phyloP scores from a whole-genome alignment of 768 basidiomycete species.

The Panaeolus cyanescens region DNA sequence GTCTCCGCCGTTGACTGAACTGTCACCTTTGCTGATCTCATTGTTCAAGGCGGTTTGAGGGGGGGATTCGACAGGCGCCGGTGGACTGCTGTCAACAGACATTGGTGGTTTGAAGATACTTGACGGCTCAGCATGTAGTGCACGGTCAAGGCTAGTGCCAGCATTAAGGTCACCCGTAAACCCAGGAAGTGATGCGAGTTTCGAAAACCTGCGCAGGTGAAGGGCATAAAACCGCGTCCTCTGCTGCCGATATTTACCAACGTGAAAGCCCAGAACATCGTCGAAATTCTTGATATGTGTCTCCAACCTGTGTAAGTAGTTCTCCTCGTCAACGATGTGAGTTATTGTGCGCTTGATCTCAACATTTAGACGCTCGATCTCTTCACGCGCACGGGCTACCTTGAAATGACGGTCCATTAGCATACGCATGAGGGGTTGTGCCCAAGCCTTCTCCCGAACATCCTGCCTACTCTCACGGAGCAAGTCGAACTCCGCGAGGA shows the following conservation, averaged over 20 bases:
- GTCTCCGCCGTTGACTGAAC: too few relatives aligned
- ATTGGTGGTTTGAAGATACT: too few relatives aligned
- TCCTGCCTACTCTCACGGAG: not conserved
- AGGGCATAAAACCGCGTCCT: not conserved
- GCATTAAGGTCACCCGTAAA: conserved; percentile 1
- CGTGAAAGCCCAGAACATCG: not conserved
- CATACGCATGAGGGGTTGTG: not conserved
- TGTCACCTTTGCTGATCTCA: too few relatives aligned
- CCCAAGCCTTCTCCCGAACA: conserved; percentile 10
- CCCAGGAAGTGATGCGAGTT: not conserved
- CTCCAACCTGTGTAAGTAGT: not conserved
- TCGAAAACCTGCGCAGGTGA: not conserved
- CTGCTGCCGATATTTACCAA: not conserved
- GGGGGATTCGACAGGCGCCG: too few relatives aligned
- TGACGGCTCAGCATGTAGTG: too few relatives aligned
- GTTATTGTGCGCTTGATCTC: conserved; percentile 3
- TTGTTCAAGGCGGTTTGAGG: too few relatives aligned
- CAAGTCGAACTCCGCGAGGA: conserved; percentile 12
- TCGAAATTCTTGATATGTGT: not conserved
- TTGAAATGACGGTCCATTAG: conserved; percentile 10
- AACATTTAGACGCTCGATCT: conserved; percentile 5
- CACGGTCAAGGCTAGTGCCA: too few relatives aligned
- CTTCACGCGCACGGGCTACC: conserved; percentile 2
- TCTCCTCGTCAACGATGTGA: conserved; percentile 7
- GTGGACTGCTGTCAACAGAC: too few relatives aligned